phyloP scores from a whole-genome alignment of 441 rosid genomes.

The Erodium chrysanthum region DNA sequence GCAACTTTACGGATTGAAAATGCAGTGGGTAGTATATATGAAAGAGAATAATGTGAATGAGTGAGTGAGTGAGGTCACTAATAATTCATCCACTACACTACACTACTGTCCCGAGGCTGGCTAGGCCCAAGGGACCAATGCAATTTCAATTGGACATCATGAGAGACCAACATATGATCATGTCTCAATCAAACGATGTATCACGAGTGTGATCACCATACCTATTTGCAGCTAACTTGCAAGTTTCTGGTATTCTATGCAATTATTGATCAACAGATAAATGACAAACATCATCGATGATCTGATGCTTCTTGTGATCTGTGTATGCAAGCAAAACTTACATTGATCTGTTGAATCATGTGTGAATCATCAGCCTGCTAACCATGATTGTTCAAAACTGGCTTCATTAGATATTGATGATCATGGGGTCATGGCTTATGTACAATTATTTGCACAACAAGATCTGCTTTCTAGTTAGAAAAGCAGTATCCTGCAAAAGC shows the following conservation, averaged over 20 bases:
- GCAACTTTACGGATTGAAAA: background rate
- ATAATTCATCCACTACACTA: background rate
- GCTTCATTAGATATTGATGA: background rate
- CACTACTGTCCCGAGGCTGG: background rate
- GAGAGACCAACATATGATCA: background rate
- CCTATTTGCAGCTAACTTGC: background rate
- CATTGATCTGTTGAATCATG: background rate
- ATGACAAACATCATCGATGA: background rate
- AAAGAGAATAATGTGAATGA: background rate
- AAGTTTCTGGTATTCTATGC: background rate
- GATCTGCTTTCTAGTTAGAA: too few relatives aligned
- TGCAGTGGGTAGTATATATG: background rate
- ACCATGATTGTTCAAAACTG: too few relatives aligned
- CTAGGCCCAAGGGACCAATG: background rate
- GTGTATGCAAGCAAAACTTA: background rate
- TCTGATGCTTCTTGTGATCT: too few relatives aligned
- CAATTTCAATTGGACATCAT: background rate
- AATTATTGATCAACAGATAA: background rate
- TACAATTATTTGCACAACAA: too few relatives aligned
- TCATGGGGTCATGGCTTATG: too few relatives aligned
- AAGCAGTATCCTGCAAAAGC: too few relatives aligned
- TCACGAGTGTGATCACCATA: background rate
- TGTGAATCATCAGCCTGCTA: too few relatives aligned
- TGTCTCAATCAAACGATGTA: background rate
- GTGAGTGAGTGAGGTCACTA: background rate